These are phyloP conservation scores for Henningerozyma blattae DNA, from an alignment of 805 yeast genomes.

Conservation along the genomic window DNA sequence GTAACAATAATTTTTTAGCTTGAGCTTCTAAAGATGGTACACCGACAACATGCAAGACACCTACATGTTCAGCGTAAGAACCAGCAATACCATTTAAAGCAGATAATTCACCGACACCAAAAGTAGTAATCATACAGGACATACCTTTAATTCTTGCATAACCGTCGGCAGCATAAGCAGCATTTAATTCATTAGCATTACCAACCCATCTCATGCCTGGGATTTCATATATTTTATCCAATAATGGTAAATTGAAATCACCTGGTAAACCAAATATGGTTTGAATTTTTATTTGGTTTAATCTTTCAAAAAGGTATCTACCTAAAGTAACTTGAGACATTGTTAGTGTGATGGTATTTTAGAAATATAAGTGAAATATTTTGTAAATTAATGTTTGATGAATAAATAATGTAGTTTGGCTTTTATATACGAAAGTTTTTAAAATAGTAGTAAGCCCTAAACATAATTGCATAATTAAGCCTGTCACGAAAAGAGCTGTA, in stretches of 20 bases:
- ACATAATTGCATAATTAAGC: no score
- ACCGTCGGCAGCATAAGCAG: slow-evolving; percentile 73
- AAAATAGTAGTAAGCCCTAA: no score
- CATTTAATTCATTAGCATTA: slow-evolving; percentile 72
- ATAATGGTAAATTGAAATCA: slow-evolving; percentile 52
- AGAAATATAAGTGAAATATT: no score
- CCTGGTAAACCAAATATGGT: slow-evolving; percentile 67
- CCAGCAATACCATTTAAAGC: slow-evolving; percentile 81
- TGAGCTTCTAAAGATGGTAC: slow-evolving; percentile 66
- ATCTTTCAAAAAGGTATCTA: slow-evolving; percentile 3
- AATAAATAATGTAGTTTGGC: no score
- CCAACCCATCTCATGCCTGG: slow-evolving; percentile 70
- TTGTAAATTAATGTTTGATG: no score
- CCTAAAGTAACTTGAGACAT: background rate
- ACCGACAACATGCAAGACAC: slow-evolving; percentile 71
- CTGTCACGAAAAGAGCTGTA: no score
- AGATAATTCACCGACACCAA: slow-evolving; percentile 79
- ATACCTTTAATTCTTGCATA: slow-evolving; percentile 69
- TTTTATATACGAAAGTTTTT: no score
- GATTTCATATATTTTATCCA: slow-evolving; percentile 55
- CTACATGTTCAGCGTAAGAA: slow-evolving; percentile 77
- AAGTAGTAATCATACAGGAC: slow-evolving; percentile 63
- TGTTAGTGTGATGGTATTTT: background rate
- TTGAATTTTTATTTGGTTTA: slow-evolving; percentile 49
- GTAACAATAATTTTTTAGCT: slow-evolving; percentile 55